Evolutionary conservation across 768 basidiomycete genomes (phyloP), one percentile per base, ranked within the genome.

Genomic region (Lyophyllum shimeji): DNA sequence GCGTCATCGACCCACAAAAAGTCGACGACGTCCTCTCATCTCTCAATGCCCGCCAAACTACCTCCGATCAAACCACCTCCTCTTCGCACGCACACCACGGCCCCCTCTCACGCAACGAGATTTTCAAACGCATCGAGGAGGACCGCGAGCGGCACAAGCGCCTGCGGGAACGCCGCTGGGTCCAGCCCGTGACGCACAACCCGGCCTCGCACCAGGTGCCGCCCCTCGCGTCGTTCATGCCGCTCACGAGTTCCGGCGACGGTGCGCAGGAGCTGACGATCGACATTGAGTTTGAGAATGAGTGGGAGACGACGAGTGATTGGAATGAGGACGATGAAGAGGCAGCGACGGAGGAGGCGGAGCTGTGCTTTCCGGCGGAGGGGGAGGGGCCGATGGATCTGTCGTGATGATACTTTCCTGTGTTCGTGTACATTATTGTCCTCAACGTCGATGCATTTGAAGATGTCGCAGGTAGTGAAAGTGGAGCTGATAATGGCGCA

Each of bases 131-230:
- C 12, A 93, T 96, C 60, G 93, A 96, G 68, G 93, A 95, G 63
- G 94, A 95, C 68, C 79, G 93, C 1, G 94, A 95, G 64, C 83
- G 95, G 59, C 94, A 95, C 65, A 96, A 96, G 72, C 85, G 94
- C 12, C 77, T 96, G 2, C 84, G 93, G 45, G 94, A 96, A 69
- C 83, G 90, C 34, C 84, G 93, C 43, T 96, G 94, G 94, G 90
- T 91, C n/a, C 90, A 92, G 65, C 86, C 87, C 1, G 76, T 85
- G 8, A 78, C 84, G 3, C 85, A 84, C 58, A 78, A 76, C 46
- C 74, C 75, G 20, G 65, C 75, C 12, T 70, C 75, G 1, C 68
- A 75, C 56, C 76, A 72, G 33, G 63, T 70, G 55, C 66, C 80
- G 34, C 80, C 74, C 23, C 71, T 87, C 4, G 81, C 84, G 7